A percentile compares a stretch with the other conserved stretches of the same genome.
These are phyloP conservation scores for Wakefieldia striispora DNA, from an alignment of 768 basidiomycete genomes.

Conservation along the genomic window DNA sequence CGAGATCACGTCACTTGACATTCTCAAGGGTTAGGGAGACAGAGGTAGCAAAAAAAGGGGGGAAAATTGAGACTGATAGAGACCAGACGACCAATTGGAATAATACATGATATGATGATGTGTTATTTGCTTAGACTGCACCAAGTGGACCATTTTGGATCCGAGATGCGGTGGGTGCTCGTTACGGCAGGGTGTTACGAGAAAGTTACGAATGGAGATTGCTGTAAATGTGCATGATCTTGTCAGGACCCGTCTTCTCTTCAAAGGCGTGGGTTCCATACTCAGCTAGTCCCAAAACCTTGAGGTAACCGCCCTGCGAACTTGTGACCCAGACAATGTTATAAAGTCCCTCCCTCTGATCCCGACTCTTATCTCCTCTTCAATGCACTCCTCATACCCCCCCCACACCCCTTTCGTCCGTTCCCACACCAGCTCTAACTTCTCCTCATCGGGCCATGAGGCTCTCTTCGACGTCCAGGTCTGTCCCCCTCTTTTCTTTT, in stretches of 20 bases:
- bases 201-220: conserved; percentile 25
- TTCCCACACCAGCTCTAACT: too few species aligned
- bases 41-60: too few species aligned
- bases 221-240: conserved; percentile 29
- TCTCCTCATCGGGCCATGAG: conserved; percentile 6
- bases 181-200: conserved; percentile 29
- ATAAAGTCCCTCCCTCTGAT: conserved; percentile 25
- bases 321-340: conserved; percentile 23
- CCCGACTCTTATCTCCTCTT: conserved; percentile 7
- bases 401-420: background rate
- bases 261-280: conserved; percentile 32
- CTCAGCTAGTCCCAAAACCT: conserved; percentile 16
- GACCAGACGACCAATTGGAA: too few species aligned
- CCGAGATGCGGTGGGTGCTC: conserved; percentile 22
- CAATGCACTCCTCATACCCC: conserved; percentile 15
- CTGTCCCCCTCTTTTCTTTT: background rate
- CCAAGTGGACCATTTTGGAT: too few species aligned
- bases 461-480: conserved; percentile 27
- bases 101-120: too few species aligned
- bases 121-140: too few species aligned
- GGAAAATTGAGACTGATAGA: too few species aligned
- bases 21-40: conserved; percentile 2
- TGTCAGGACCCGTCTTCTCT: conserved; percentile 29
- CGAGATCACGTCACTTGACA: conserved; percentile 26
- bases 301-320: conserved; percentile 21